Evolutionary conservation across 2,329 filamentous ascomycete species (phyloP).

Genomic region (Aspergillus calidoustus): DNA sequence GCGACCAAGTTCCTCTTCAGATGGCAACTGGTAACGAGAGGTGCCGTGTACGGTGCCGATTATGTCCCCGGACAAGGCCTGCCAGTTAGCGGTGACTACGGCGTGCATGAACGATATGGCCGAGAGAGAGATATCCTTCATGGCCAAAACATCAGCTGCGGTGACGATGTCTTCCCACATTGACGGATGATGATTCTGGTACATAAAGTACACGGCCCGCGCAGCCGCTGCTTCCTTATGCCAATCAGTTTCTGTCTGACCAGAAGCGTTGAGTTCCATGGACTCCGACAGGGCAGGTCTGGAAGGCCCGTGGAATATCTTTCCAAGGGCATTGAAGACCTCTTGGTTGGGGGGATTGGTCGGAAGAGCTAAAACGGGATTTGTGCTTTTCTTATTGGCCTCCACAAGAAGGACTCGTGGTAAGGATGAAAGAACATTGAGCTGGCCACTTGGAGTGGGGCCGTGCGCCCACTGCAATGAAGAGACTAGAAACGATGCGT

Average conservation of each 20-base stretch:
- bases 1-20: conserved; percentile 44
- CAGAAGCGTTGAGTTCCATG: conserved; percentile 37
- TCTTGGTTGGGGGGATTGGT: conserved; percentile 58
- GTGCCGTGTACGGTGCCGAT: conserved; percentile 25
- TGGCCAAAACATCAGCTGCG: conserved; percentile 61
- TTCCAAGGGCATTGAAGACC: conserved; percentile 59
- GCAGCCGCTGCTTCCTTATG: conserved; percentile 57
- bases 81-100: conserved; percentile 61
- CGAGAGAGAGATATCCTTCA: conserved; percentile 61
- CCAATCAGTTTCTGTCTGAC: conserved; percentile 44
- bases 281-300: conserved; percentile 30
- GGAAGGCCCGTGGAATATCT: conserved; percentile 59
- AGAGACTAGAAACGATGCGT: conserved; percentile 50
- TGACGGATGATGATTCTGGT: conserved; percentile 54
- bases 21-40: conserved; percentile 44
- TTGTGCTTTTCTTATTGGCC: conserved; percentile 40
- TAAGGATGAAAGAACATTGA: conserved; percentile 62
- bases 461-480: conserved; percentile 57
- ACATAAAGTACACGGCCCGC: conserved; percentile 59
- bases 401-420: conserved; percentile 59
- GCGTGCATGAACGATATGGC: conserved; percentile 58
- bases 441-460: conserved; percentile 59
- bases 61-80: conserved; percentile 40
- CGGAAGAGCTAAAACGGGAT: conserved; percentile 56
- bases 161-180: conserved; percentile 58